phyloP scores from a whole-genome alignment of 306 rosid species.

The Vigna mungo region DNA sequence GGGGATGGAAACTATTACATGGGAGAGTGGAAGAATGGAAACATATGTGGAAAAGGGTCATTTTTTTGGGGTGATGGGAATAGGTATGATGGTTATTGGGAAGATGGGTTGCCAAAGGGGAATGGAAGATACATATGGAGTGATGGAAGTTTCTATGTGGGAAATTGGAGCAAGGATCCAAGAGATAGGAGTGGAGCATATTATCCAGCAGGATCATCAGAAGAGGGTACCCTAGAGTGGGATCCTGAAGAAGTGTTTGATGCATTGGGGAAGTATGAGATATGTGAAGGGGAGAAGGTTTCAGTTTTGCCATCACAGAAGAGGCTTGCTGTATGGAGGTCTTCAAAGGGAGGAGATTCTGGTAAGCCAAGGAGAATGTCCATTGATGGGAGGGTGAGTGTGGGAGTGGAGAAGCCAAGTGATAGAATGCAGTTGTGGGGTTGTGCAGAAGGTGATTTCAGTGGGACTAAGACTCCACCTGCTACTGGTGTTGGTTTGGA shows the following conservation, averaged over 20 bases:
- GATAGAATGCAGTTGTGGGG: slow-evolving; percentile 81
- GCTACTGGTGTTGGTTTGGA: slow-evolving; percentile 26
- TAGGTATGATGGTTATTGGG: slow-evolving; percentile 81
- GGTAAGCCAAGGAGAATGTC: slow-evolving; percentile 69
- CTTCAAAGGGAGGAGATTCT: slow-evolving; percentile 65
- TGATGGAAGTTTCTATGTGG: slow-evolving; percentile 81
- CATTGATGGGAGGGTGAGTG: slow-evolving; percentile 75
- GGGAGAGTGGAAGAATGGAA: slow-evolving; percentile 91
- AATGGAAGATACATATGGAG: slow-evolving; percentile 74
- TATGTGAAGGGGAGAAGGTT: slow-evolving; percentile 77
- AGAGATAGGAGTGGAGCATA: slow-evolving; percentile 82
- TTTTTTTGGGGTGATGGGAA: slow-evolving; percentile 79
- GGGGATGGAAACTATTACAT: slow-evolving; percentile 59
- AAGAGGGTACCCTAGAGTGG: slow-evolving; percentile 72
- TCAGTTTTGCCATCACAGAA: slow-evolving; percentile 84
- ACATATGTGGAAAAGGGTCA: slow-evolving; percentile 73
- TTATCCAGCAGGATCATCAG: slow-evolving; percentile 59
- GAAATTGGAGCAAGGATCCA: slow-evolving; percentile 83
- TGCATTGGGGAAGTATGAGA: slow-evolving; percentile 50
- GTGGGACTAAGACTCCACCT: slow-evolving; percentile 40
- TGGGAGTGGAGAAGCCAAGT: slow-evolving; percentile 68
- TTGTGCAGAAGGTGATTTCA: slow-evolving; percentile 43
- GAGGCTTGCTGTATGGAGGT: slow-evolving; percentile 86
- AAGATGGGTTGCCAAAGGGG: slow-evolving; percentile 77
- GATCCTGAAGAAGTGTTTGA: slow-evolving; percentile 72